A percentile compares a stretch with the other conserved stretches of the same genome.
Conservation (phyloP, 2,329 filamentous ascomycete genomes). For the Cladophialophora yegresii region DNA sequence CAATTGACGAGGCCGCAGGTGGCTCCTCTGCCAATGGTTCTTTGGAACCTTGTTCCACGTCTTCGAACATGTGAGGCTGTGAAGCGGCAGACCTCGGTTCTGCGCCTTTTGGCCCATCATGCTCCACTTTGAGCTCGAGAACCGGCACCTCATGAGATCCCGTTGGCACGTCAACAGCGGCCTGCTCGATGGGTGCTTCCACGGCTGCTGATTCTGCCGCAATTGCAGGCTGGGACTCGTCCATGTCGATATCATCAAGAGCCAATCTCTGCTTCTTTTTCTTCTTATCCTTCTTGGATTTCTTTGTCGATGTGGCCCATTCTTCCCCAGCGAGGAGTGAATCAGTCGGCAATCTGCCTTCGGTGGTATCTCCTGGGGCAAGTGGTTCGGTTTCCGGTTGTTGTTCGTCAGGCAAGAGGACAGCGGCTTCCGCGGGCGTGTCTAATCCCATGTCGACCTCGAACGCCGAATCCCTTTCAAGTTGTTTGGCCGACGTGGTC, state of each 20-base stretch:
- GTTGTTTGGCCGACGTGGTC: neutral
- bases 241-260: constrained; percentile 29
- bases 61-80: neutral
- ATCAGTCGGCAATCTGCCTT: neutral
- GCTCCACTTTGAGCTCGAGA: neutral
- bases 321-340: constrained; percentile 8
- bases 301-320: constrained; percentile 33
- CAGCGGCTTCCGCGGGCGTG: neutral
- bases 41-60: neutral
- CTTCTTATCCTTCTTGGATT: constrained; percentile 40
- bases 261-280: constrained; percentile 16
- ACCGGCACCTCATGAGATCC: neutral
- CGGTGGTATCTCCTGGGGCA: neutral
- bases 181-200: neutral
- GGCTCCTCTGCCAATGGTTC: neutral
- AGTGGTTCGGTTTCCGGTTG: neutral
- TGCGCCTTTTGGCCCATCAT: neutral
- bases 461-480: neutral
- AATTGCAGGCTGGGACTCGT: neutral
- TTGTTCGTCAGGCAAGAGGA: neutral
- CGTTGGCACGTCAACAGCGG: neutral
- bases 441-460: neutral
- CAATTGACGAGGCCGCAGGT: neutral
- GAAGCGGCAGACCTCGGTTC: too few relatives aligned
- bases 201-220: neutral